Percentiles rank a stretch among this genome's conserved stretches.
These are phyloP conservation scores for Jacaranda copaia DNA, from an alignment of 257 asterid genomes.

Conservation along the genomic window DNA sequence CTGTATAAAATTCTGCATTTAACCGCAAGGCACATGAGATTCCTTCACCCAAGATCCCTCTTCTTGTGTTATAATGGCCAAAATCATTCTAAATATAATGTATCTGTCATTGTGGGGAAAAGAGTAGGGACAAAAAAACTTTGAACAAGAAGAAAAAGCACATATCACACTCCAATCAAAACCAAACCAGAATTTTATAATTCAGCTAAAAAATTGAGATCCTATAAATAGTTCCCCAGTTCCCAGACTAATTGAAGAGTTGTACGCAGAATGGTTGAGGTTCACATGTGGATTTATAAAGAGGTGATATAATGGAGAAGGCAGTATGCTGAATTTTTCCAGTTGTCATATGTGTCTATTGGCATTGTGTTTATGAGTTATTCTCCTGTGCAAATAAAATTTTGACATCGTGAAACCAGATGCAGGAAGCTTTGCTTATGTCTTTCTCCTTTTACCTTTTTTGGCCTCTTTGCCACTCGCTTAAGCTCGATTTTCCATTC, in stretches of 20 bases:
- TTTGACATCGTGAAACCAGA: too few relatives aligned
- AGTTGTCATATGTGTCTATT: too few relatives aligned
- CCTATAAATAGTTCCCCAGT: background rate
- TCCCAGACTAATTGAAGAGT: background rate
- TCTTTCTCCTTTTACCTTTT: too few relatives aligned
- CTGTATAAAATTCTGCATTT: too few relatives aligned
- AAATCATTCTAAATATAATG: too few relatives aligned
- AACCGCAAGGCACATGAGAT: background rate
- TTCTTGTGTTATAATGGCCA: background rate
- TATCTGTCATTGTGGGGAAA: background rate
- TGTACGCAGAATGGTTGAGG: background rate
- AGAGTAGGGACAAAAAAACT: background rate
- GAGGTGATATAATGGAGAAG: background rate
- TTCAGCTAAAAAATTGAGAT: background rate
- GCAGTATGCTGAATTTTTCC: background rate
- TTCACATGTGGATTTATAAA: background rate
- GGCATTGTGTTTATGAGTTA: too few relatives aligned
- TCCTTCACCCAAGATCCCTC: background rate
- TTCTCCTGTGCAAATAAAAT: too few relatives aligned
- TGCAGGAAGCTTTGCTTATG: too few relatives aligned
- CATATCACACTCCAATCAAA: background rate
- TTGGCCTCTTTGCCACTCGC: too few relatives aligned
- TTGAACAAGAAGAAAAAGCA: background rate
- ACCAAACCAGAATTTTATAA: background rate
- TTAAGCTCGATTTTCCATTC: too few relatives aligned